Percentiles rank a stretch among this genome's conserved stretches.
Evolutionary conservation across 371 early-diverging fungal species (phyloP).

Genomic region (Mucor indicus): DNA sequence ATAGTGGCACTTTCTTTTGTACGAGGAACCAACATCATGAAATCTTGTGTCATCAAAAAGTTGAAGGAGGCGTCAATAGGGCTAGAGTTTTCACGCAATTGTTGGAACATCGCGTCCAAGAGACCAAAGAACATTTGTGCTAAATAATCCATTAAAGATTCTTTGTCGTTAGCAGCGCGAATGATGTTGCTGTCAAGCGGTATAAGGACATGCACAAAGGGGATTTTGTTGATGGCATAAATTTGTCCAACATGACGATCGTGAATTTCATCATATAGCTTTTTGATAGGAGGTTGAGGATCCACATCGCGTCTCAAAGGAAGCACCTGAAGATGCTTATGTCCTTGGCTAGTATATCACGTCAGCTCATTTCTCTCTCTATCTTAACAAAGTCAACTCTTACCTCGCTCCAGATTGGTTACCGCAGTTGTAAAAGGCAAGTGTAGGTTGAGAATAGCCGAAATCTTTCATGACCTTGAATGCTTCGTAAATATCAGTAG

Average conservation of each 20-base stretch:
- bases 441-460: slow-evolving; percentile 26
- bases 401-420: slow-evolving; percentile 68
- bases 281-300: slow-evolving; percentile 53
- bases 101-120: slow-evolving; percentile 49
- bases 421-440: slow-evolving; percentile 80
- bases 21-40: slow-evolving; percentile 73
- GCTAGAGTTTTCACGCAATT: slow-evolving; percentile 33
- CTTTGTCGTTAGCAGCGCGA: slow-evolving; percentile 16
- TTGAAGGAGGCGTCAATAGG: slow-evolving; percentile 51
- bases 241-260: slow-evolving; percentile 49
- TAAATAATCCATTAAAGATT: slow-evolving; percentile 37
- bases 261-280: slow-evolving; percentile 37
- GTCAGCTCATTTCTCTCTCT: background rate
- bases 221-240: slow-evolving; percentile 38
- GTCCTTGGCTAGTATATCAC: slow-evolving; percentile 47
- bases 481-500: slow-evolving; percentile 54
- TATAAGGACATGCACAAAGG: slow-evolving; percentile 45
- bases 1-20: slow-evolving; percentile 35
- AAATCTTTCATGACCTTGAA: slow-evolving; percentile 50
- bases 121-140: slow-evolving; percentile 49
- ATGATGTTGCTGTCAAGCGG: slow-evolving; percentile 35
- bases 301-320: slow-evolving; percentile 33
- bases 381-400: background rate
- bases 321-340: slow-evolving; percentile 74
- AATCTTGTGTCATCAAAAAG: slow-evolving; percentile 65